A percentile compares a stretch with the other conserved stretches of the same genome.
These are phyloP conservation scores for Albatrellus ellisii DNA, from an alignment of 768 basidiomycete genomes.

Conservation along the genomic window DNA sequence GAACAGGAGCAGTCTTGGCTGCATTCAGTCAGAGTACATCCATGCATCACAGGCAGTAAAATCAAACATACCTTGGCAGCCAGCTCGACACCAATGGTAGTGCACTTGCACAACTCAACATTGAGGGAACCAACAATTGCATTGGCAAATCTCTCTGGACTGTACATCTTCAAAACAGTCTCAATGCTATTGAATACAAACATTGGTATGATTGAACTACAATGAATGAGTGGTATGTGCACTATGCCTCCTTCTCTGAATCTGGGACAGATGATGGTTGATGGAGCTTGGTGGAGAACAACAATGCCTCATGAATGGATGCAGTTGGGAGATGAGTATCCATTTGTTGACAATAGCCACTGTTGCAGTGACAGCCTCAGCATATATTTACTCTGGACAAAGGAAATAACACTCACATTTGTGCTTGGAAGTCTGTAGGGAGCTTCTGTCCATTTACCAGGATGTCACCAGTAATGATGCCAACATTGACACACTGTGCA, in stretches of 20 bases:
- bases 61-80: conserved; percentile 45
- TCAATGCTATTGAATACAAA: conserved; percentile 27
- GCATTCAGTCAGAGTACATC: not conserved
- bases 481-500: conserved; percentile 25
- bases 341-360: conserved; percentile 80
- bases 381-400: conserved; percentile 25
- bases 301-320: conserved; percentile 72
- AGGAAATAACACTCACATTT: conserved; percentile 28
- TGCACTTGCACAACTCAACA: conserved; percentile 65
- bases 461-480: conserved; percentile 28
- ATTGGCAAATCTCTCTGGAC: conserved; percentile 50
- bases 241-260: conserved; percentile 73
- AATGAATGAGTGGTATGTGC: conserved; percentile 19
- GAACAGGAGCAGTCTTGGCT: conserved; percentile 79
- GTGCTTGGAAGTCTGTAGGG: conserved; percentile 38
- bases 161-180: conserved; percentile 46
- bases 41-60: not conserved
- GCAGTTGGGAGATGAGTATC: conserved; percentile 65
- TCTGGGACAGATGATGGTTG: conserved; percentile 54
- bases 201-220: not conserved
- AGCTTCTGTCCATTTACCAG: conserved; percentile 32
- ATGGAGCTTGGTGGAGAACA: conserved; percentile 68
- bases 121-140: conserved; percentile 56
- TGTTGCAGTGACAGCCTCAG: conserved; percentile 20
- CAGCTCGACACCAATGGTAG: conserved; percentile 80